These are phyloP conservation scores for Pseudonectria buxi DNA, from an alignment of 2,329 filamentous ascomycete genomes.

Conservation along the genomic window DNA sequence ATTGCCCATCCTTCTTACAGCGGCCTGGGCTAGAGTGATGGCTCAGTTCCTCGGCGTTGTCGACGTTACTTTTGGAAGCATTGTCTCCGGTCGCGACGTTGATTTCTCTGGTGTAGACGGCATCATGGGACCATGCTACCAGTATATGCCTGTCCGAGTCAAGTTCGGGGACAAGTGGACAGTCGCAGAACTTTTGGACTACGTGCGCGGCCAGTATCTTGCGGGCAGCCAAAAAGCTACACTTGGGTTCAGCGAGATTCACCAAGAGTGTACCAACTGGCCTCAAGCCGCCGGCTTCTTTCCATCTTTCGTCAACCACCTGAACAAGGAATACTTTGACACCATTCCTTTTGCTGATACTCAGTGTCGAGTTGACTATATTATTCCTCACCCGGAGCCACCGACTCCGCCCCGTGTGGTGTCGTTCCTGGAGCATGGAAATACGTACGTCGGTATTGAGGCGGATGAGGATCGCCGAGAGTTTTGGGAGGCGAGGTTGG, in stretches of 20 bases:
- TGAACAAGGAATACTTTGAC: constrained; percentile 24
- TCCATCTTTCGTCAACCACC: constrained; percentile 22
- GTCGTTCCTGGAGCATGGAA: constrained; percentile 17
- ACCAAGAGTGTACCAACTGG: constrained; percentile 17
- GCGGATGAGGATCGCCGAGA: constrained; percentile 20
- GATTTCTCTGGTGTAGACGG: constrained; percentile 15
- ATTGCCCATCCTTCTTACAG: constrained; percentile 20
- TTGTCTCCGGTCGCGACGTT: constrained; percentile 21
- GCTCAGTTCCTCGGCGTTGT: constrained; percentile 12
- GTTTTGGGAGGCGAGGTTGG: constrained; percentile 20
- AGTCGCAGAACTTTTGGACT: constrained; percentile 12
- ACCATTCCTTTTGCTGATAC: constrained; percentile 20
- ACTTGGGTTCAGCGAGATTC: constrained; percentile 15
- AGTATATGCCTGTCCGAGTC: constrained; percentile 24
- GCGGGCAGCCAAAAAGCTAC: constrained; percentile 19
- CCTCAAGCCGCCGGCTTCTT: constrained; percentile 12
- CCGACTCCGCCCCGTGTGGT: constrained; percentile 19
- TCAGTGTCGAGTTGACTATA: constrained; percentile 20
- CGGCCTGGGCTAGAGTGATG: constrained; percentile 20
- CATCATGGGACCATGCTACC: constrained; percentile 24
- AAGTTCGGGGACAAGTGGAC: constrained; percentile 18
- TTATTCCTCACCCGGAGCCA: constrained; percentile 19
- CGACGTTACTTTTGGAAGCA: constrained; percentile 22
- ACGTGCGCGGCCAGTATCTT: constrained; percentile 16
- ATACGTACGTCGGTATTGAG: constrained; percentile 20